A percentile compares a stretch with the other conserved stretches of the same genome.
Conservation (phyloP, 495 filamentous ascomycete genomes). For the Penicillium angulare region DNA sequence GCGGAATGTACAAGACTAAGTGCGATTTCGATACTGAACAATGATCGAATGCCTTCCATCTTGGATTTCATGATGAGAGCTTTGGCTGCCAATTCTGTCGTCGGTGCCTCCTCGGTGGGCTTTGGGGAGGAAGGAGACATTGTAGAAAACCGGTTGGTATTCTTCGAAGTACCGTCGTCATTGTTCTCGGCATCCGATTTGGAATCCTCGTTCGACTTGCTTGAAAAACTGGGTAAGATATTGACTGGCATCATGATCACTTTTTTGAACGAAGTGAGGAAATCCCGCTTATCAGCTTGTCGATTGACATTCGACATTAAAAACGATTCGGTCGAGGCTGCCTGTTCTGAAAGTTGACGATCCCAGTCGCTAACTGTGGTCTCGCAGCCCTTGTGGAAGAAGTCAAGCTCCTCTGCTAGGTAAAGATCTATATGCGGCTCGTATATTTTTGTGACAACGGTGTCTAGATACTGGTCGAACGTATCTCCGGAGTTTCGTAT, state of each 20-base stretch:
- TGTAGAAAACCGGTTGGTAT: constrained; percentile 52
- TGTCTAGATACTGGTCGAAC: constrained; percentile 55
- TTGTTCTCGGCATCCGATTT: constrained; percentile 35
- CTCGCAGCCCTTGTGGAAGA: constrained; percentile 74
- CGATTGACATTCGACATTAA: constrained; percentile 93
- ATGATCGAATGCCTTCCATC: constrained; percentile 85
- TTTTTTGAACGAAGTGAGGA: constrained; percentile 95
- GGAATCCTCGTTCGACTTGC: constrained; percentile 36
- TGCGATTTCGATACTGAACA: constrained; percentile 96
- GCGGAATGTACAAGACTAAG: constrained; percentile 83
- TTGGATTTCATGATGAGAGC: constrained; percentile 93
- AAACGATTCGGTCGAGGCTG: constrained; percentile 86
- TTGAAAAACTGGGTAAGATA: constrained; percentile 68
- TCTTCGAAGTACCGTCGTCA: constrained; percentile 39
- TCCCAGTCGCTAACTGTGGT: constrained; percentile 82
- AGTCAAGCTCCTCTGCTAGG: constrained; percentile 85
- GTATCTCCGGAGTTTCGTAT: constrained; percentile 57
- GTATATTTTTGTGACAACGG: constrained; percentile 68
- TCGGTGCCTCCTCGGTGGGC: constrained; percentile 66
- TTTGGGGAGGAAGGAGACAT: constrained; percentile 45
- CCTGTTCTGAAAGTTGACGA: constrained; percentile 84
- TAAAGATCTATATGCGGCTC: constrained; percentile 94
- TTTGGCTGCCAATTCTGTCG: constrained; percentile 90
- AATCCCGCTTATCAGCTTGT: constrained; percentile 94
- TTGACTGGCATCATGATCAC: constrained; percentile 98